Base-by-base conservation (phyloP, 2,329 filamentous ascomycete genomes). In the Penicillium sp. region DNA sequence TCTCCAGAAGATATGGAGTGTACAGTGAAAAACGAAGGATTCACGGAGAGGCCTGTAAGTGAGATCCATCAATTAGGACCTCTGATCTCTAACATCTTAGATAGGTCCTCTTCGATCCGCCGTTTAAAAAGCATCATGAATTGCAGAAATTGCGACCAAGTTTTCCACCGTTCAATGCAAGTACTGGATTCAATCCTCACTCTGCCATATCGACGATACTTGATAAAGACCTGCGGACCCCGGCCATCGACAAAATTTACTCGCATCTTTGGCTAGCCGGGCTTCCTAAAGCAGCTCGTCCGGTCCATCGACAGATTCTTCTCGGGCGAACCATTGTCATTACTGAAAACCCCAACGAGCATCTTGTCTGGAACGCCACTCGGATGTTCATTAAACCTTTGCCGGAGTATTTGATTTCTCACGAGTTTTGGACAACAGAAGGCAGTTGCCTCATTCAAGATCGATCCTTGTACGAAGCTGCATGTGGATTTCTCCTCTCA, bases 311-410 rank as follows among this genome's bases (percentile, higher is more conserved):
- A 58, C 79, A 82, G 62, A 59, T 62, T 4, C 71, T 78, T 2
- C 74, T 75, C 25, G 71, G 71, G 0, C 78, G 80, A 10, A 61
- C 73, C 8, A 74, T 82, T 56, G 57, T 79, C 13, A 65, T 81
- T 8, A 75, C 75, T 3, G 78, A 82, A 61, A 67, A 76, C 37
- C 73, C 78, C 1, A 72, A 75, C 10, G 70, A 82, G 19, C 80
- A 82, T 57, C 71, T 81, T 4, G 71, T 81, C 11, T 81, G 78
- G 79, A 11, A 43, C 26, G 28, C 52, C 16, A 43, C 22, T 26
- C 52, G 52, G 4, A 78, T 82, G 40, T 80, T 76, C 65, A 67
- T 81, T 68, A 81, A 81, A 59, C 80, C 79, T 0, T 65, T 82
- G 6, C 78, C 79, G 2, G 8, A 67, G 8, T 67, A 60, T 43